Percentiles rank a stretch among this genome's conserved stretches.
Conservation (phyloP, 495 filamentous ascomycete species). For the Oleoguttula mirabilis region DNA sequence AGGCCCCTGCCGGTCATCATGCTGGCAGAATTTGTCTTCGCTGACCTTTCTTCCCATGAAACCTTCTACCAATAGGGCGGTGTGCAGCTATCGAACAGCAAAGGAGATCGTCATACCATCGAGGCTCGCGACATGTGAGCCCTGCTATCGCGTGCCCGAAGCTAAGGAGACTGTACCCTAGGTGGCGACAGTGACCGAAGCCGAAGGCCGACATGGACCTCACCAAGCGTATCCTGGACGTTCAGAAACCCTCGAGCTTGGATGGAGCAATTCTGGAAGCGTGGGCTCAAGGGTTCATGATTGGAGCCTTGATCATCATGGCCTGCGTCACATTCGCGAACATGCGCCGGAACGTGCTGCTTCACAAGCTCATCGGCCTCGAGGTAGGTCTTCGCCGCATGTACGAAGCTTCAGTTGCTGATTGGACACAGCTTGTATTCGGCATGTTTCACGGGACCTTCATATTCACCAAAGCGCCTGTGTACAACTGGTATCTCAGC, state of each 20-base stretch:
- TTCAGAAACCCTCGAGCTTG: slow-evolving; percentile 22
- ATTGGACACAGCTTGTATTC: too few species aligned
- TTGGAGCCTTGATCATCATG: slow-evolving; percentile 31
- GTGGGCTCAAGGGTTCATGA: slow-evolving; percentile 26
- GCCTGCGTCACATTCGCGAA: slow-evolving; percentile 29
- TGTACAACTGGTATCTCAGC: slow-evolving; percentile 30
- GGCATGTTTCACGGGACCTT: slow-evolving; percentile 30
- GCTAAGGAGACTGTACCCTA: too few species aligned
- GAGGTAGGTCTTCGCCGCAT: slow-evolving; percentile 23
- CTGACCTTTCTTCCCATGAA: too few species aligned
- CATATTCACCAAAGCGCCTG: slow-evolving; percentile 25
- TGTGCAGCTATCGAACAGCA: too few species aligned
- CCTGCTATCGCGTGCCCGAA: too few species aligned
- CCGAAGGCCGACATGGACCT: neutral
- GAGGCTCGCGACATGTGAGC: too few species aligned
- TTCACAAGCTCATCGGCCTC: slow-evolving; percentile 33
- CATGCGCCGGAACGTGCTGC: slow-evolving; percentile 27
- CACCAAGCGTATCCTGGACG: slow-evolving; percentile 3
- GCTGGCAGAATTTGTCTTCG: too few species aligned
- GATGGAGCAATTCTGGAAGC: slow-evolving; percentile 27
- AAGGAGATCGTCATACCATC: too few species aligned
- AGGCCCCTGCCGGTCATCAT: too few species aligned
- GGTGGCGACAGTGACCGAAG: too few species aligned
- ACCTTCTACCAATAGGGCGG: too few species aligned
- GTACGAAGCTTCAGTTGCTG: too few species aligned